These are phyloP conservation scores for Berkeleyomyces rouxiae DNA, from an alignment of 2,329 filamentous ascomycete genomes.

Conservation along the genomic window DNA sequence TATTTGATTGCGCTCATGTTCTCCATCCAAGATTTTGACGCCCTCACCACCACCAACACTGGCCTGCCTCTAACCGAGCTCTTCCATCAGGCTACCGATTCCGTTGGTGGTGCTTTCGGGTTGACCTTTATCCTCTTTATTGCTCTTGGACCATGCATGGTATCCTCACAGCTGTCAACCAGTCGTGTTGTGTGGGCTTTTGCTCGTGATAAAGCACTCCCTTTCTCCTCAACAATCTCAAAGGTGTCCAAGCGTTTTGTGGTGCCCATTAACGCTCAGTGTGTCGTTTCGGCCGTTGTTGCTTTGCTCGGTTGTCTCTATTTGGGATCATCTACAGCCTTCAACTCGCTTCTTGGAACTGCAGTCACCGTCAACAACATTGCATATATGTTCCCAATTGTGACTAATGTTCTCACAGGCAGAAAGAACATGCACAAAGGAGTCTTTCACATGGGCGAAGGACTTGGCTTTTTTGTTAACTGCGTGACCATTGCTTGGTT, in stretches of 20 bases:
- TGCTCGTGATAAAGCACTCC: constrained; percentile 27
- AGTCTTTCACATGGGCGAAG: constrained; percentile 23
- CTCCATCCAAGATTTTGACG: constrained; percentile 30
- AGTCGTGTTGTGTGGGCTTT: constrained; percentile 27
- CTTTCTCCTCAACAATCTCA: constrained; percentile 24
- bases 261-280: constrained; percentile 25
- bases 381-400: constrained; percentile 29
- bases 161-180: constrained; percentile 22
- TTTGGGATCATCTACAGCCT: constrained; percentile 27
- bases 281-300: constrained; percentile 21
- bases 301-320: constrained; percentile 27
- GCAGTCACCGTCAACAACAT: constrained; percentile 29
- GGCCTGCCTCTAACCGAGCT: constrained; percentile 29
- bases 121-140: constrained; percentile 27
- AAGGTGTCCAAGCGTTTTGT: constrained; percentile 21
- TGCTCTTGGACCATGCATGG: constrained; percentile 26
- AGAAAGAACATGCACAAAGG: constrained; percentile 25
- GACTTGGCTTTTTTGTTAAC: constrained; percentile 22
- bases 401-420: constrained; percentile 26
- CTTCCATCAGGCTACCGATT: constrained; percentile 26
- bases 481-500: constrained; percentile 23
- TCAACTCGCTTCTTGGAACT: constrained; percentile 26
- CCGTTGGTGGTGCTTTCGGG: constrained; percentile 26
- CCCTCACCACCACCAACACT: constrained; percentile 26
- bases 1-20: constrained; percentile 37